These are phyloP conservation scores for Polytrichum formosum DNA, from an alignment of 225 moss, liverwort and hornwort species.

Conservation along the genomic window DNA sequence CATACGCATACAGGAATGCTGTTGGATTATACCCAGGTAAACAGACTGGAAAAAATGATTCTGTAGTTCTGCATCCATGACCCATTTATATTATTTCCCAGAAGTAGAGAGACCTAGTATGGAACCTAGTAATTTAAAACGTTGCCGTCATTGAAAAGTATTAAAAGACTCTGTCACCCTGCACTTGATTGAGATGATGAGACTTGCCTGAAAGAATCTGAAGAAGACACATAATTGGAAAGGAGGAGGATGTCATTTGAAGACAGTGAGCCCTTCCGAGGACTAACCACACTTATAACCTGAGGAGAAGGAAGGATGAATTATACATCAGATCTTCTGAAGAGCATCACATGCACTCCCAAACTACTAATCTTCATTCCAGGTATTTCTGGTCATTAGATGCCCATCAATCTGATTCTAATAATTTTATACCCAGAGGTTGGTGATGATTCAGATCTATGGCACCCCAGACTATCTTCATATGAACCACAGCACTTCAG, in stretches of 20 bases:
- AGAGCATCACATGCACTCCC: too few species aligned
- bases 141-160: too few species aligned
- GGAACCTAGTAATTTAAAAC: too few species aligned
- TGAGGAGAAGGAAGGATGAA: constrained; percentile 21
- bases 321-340: too few species aligned
- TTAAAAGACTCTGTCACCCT: too few species aligned
- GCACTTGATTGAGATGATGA: neutral
- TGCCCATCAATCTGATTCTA: too few species aligned
- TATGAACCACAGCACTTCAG: neutral
- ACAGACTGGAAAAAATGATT: constrained; percentile 97
- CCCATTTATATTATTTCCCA: constrained; percentile 4
- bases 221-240: constrained; percentile 91
- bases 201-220: constrained; percentile 92
- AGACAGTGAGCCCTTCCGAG: constrained; percentile 73
- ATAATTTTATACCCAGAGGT: too few species aligned
- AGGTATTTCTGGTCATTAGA: too few species aligned
- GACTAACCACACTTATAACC: constrained; percentile 88
- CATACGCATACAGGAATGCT: constrained; percentile 97
- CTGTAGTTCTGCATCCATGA: constrained; percentile 70
- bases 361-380: too few species aligned
- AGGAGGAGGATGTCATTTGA: constrained; percentile 89
- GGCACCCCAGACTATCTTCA: too few species aligned
- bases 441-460: too few species aligned
- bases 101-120: constrained; percentile 1
- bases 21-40: constrained; percentile 90